Evolutionary conservation across 345 rosid genomes (phyloP), one percentile per base, ranked within the genome.

Genomic region (Aurinia saxatilis): DNA sequence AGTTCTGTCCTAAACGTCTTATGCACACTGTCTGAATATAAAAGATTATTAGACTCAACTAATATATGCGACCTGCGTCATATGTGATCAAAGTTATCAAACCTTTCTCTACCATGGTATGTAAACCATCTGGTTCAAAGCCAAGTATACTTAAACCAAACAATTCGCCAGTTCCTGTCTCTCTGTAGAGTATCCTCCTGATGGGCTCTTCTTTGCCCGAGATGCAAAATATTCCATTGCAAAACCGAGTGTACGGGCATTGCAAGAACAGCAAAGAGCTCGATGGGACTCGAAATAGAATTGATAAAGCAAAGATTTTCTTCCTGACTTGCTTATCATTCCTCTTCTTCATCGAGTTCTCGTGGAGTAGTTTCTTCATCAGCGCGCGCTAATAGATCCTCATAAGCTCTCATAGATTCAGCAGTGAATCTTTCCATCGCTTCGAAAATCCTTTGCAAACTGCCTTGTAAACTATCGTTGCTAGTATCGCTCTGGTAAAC

Each of bases 351-450:
- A 57, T 60, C 75, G 6, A 45, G 75, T 47, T 70, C 82, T 56
- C 50, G 67, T 40, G 83, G 78, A 45, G 60, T 57, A 50, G 40
- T 78, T 75, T 84, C 86, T 78, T 90, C 96, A 70, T 84, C 82
- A 16, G 75, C 68, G 8, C 96, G 97, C 46, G 66, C 75, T 77
- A 84, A 69, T 27, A 95, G 95, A 71, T 84, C 99, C 70, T 80
- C 95, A 5, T 88, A 95, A 49, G 78, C 88, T 65, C 79, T 80
- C 75, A 75, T 5, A 5, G 90, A 88, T 31, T 84, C 86, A 5
- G 76, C 83, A 33, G 74, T 68, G 76, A 90, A 95, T 68, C 75
- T 86, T 79, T 90, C 96, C 96, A 95, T 80, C 31, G 98, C 95
- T 75, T 84, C 93, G 30, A 90, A 90, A 51, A 88, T 82, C 37